phyloP scores from a whole-genome alignment of 257 asterid species.

The Solanum corneliomulleri region DNA sequence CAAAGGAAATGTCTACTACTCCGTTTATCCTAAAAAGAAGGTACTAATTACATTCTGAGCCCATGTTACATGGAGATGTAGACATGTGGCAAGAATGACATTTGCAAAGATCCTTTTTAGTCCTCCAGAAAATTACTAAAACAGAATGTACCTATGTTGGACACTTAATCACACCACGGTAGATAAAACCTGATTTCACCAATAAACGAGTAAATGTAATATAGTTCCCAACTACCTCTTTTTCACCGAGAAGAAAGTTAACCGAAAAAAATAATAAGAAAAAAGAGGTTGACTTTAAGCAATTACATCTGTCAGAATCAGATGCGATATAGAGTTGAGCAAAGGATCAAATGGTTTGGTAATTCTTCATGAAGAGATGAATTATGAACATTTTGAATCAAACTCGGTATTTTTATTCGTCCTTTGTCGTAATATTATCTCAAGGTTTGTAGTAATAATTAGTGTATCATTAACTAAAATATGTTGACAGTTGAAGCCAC shows the following conservation, averaged over 20 bases:
- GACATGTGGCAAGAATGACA: not conserved
- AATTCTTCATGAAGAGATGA: not conserved
- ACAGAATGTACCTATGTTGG: not conserved
- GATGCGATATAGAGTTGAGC: not conserved
- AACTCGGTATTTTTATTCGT: not conserved
- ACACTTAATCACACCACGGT: not conserved
- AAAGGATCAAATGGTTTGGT: not conserved
- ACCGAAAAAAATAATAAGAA: not conserved
- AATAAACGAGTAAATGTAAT: not conserved
- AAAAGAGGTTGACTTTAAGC: not conserved
- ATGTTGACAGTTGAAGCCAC: conserved; percentile 1
- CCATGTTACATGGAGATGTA: not conserved
- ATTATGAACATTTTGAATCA: not conserved
- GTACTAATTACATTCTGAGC: not conserved
- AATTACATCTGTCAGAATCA: not conserved
- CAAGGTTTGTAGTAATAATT: not conserved
- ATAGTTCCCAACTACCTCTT: not conserved
- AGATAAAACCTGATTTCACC: not conserved
- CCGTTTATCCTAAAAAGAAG: not conserved
- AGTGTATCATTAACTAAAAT: not conserved
- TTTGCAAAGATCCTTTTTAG: not conserved
- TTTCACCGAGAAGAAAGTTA: not conserved
- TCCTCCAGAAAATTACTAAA: not conserved
- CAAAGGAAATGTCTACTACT: not conserved
- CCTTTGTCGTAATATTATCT: not conserved